A percentile compares a stretch with the other conserved stretches of the same genome.
phyloP scores from a whole-genome alignment of 768 basidiomycete genomes.

The Leccinum longicurvipes region DNA sequence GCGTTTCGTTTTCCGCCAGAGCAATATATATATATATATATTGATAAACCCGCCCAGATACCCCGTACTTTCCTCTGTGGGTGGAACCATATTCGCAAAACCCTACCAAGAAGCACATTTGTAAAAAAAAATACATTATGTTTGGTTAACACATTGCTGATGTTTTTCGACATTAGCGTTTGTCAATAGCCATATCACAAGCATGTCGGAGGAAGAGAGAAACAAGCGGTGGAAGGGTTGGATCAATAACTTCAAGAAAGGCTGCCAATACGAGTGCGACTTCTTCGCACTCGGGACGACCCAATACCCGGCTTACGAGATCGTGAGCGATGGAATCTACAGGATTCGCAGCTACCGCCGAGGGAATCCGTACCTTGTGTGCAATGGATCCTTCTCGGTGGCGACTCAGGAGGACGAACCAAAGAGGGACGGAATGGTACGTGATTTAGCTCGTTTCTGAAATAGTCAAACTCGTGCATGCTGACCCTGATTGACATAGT shows the following conservation, averaged over 20 bases:
- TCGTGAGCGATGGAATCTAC: slow-evolving; percentile 2
- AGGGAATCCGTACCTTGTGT: slow-evolving; percentile 1
- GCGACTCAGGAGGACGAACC: not conserved
- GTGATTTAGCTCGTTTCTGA: not conserved
- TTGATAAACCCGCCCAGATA: not conserved
- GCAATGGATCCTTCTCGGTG: not conserved
- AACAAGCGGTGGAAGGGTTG: not conserved
- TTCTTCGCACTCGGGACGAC: slow-evolving; percentile 3
- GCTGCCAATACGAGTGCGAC: slow-evolving; percentile 1
- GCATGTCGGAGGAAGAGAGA: not conserved
- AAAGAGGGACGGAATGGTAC: not conserved
- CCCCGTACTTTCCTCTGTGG: not conserved
- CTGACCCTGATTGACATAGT: not conserved
- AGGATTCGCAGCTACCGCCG: slow-evolving; percentile 2
- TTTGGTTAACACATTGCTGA: not conserved
- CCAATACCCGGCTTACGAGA: not conserved
- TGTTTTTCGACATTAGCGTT: not conserved
- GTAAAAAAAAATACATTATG: too few relatives aligned
- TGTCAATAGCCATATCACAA: not conserved
- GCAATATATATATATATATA: too few relatives aligned
- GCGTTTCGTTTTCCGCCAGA: not conserved
- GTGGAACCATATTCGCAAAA: not conserved
- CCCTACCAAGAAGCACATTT: not conserved
- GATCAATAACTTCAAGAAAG: not conserved
- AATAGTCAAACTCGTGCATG: not conserved